Evolutionary conservation across 164 flowering plant genomes (phyloP).

Genomic region (Kalanchoe fedtschenkoi): DNA sequence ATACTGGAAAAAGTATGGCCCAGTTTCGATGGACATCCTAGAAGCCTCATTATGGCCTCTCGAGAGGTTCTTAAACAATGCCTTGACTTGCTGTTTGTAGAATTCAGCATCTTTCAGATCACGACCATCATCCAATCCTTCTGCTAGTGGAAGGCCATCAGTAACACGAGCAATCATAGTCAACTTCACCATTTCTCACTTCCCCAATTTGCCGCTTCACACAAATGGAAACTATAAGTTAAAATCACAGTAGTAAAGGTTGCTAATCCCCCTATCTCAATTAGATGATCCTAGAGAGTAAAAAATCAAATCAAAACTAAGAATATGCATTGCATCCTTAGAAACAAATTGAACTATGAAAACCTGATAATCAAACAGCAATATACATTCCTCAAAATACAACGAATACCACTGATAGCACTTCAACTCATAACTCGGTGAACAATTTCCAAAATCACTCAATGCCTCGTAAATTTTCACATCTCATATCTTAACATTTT

Average conservation of each 20-base stretch:
- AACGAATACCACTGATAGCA: no score
- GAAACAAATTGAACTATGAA: no score
- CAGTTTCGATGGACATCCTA: constrained; percentile 77
- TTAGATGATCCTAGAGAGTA: neutral
- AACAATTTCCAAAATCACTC: no score
- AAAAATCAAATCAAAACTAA: neutral
- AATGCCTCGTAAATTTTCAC: no score
- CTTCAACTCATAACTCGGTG: no score
- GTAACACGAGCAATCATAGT: constrained; percentile 85
- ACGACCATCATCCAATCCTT: constrained; percentile 74
- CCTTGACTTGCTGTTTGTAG: constrained; percentile 74
- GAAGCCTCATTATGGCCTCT: constrained; percentile 68
- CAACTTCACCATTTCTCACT: constrained; percentile 58
- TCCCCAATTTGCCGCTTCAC: neutral
- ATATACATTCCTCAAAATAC: no score
- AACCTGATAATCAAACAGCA: no score
- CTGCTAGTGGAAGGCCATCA: constrained; percentile 76
- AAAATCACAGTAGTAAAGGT: neutral
- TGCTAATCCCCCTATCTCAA: neutral
- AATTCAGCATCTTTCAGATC: constrained; percentile 57
- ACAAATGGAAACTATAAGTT: neutral
- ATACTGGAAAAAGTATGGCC: constrained; percentile 80
- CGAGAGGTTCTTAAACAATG: constrained; percentile 67
- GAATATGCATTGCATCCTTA: no score
- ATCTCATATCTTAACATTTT: no score